Base-by-base conservation (phyloP, 495 filamentous ascomycete genomes). In the Stereocaulon alpinum region DNA sequence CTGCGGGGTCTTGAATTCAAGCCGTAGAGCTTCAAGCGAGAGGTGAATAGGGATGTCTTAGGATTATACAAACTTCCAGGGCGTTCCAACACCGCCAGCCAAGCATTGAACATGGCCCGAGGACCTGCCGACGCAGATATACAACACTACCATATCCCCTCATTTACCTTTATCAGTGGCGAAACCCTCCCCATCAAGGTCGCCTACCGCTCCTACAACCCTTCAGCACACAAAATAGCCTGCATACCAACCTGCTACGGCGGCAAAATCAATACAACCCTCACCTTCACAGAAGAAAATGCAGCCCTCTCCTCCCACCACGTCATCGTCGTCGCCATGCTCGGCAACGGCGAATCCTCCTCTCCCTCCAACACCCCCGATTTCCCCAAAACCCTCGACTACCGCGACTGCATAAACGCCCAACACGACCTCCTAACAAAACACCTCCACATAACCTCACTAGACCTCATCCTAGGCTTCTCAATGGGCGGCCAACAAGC, bases 231-330 rank as follows among this genome's bases (percentile, higher is more conserved):
- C 6, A 74, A 77, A 48, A 63, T 51, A 2, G 72, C 68, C n/a
- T 60, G 78, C 34, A 70, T 79, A 29, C 73, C 72, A 20, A 80
- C 78, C 6, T 80, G 76, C 61, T 80, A 74, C 42, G 72, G 73
- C 5, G 78, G 78, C 24, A 66, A 67, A 42, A 69, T 80, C 40
- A 67, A 74, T 14, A 59, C 58, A 0, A 78, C 77, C 7, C 62
- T 72, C 15, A 75, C 67, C 53, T 78, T 79, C 45, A 60, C 50
- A 15, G 15, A 24, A 34, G 24, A 56, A 9, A 55, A 56, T 27
- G 62, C 60, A 45, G 65, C 64, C 11, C 64, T 74, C 17, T 58
- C 56, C 48, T 45, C 66, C 43, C 65, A 73, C 59, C 66, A 67
- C 58, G 68, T 75, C n/a, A 66, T 75, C 41, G 68, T 73, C 18